phyloP scores from a whole-genome alignment of 306 rosid genomes.

The cucumber (Cucumis sativus) region Cucumber_9930_V3 NC_026660.2:26691001-26691500 shows the following conservation, averaged over 20 bases:
- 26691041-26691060: not conserved
- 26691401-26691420: not conserved
- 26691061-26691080: constrained; percentile 33
- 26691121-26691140: constrained; percentile 70
- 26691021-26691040: not conserved
- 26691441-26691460: not conserved
- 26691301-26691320: constrained; percentile 46
- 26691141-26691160: constrained; percentile 77
- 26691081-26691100: constrained; percentile 69
- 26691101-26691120: constrained; percentile 66
- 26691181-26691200: constrained; percentile 74
- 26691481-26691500: constrained; percentile 78
- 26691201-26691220: constrained; percentile 43
- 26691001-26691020: not conserved
- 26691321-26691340: constrained; percentile 28
- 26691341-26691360: constrained; percentile 76
- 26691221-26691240: constrained; percentile 57
- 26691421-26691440: not conserved
- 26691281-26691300: constrained; percentile 42
- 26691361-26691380: constrained; percentile 61
- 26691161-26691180: constrained; percentile 82
- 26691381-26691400: constrained; percentile 61
- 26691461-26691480: constrained; percentile 85
- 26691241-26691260: constrained; percentile 52
- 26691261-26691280: constrained; percentile 51